A percentile compares a stretch with the other conserved stretches of the same genome.
phyloP scores from a whole-genome alignment of 2,329 filamentous ascomycete genomes.

The Stachybotrys elegans region DNA sequence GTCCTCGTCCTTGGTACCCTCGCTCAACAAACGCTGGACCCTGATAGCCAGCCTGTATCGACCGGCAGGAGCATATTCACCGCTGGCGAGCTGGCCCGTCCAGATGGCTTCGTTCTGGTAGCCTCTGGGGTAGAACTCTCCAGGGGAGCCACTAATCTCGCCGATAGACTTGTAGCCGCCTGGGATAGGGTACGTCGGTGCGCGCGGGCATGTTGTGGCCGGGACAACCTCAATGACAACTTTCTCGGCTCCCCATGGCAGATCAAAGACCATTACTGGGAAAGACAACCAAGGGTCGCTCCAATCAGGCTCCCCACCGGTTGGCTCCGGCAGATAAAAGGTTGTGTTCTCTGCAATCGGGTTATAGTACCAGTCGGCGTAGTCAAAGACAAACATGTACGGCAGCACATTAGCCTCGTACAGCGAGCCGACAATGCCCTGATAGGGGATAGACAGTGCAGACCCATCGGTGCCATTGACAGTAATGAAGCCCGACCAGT shows the following conservation, averaged over 20 bases:
- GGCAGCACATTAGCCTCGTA: constrained; percentile 20
- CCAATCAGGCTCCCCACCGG: constrained; percentile 25
- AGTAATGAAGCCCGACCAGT: constrained; percentile 37
- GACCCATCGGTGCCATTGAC: constrained; percentile 34
- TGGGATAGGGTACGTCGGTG: constrained; percentile 23
- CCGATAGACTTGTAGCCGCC: constrained; percentile 38
- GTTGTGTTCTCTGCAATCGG: constrained; percentile 28
- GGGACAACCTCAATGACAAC: constrained; percentile 41
- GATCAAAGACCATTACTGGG: constrained; percentile 34
- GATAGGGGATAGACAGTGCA: constrained; percentile 34
- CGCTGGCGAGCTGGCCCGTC: constrained; percentile 42
- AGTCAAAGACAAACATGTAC: constrained; percentile 19
- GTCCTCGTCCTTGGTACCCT: constrained; percentile 35
- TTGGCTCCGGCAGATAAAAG: constrained; percentile 36
- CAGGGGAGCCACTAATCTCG: constrained; percentile 36
- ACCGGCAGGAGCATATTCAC: constrained; percentile 42
- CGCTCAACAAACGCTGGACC: constrained; percentile 47
- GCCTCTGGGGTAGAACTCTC: constrained; percentile 23
- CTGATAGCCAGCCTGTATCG: constrained; percentile 44
- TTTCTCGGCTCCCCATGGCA: constrained; percentile 40
- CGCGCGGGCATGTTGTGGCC: constrained; percentile 20
- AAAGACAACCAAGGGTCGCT: constrained; percentile 22
- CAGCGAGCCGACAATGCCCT: constrained; percentile 31
- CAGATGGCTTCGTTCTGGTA: constrained; percentile 26
- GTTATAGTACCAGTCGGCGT: constrained; percentile 20